Evolutionary conservation across 2,329 filamentous ascomycete species (phyloP).

Genomic region (Phialophora tarda): DNA sequence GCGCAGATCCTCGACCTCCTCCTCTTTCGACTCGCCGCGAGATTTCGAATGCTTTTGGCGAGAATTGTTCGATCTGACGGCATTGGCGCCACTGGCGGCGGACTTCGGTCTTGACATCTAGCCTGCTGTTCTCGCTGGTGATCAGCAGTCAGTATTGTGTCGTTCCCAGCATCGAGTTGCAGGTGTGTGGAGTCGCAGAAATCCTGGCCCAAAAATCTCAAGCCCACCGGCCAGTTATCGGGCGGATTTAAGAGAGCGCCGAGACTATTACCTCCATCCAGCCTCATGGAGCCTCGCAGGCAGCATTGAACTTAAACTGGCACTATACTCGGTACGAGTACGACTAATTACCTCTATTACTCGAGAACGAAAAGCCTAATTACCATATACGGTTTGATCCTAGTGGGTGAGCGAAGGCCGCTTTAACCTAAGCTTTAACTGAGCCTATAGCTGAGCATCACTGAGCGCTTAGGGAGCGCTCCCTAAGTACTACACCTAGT

Average conservation of each 20-base stretch:
- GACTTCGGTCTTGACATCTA: slow-evolving; percentile 11
- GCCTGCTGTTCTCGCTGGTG: neutral
- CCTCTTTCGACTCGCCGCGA: slow-evolving; percentile 8
- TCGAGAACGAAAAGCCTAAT: no score
- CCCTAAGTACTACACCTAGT: no score
- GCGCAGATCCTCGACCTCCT: slow-evolving; percentile 32
- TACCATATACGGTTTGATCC: no score
- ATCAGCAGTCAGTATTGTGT: neutral
- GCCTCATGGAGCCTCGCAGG: slow-evolving; percentile 6
- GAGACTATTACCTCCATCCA: neutral
- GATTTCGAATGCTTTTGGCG: slow-evolving; percentile 6
- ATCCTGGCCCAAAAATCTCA: slow-evolving; percentile 19
- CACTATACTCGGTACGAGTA: no score
- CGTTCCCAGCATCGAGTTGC: neutral
- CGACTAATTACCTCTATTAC: no score
- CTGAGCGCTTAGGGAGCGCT: no score
- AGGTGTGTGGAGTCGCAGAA: slow-evolving; percentile 3
- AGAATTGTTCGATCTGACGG: neutral
- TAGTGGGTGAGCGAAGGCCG: no score
- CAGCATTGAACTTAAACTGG: no score
- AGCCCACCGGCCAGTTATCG: slow-evolving; percentile 1
- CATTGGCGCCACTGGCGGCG: slow-evolving; percentile 1
- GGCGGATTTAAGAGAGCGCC: slow-evolving; percentile 13
- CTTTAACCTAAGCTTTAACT: no score
- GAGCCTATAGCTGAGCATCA: no score